Conservation (phyloP, 2,329 filamentous ascomycete genomes). For the Claviceps citrina region DNA sequence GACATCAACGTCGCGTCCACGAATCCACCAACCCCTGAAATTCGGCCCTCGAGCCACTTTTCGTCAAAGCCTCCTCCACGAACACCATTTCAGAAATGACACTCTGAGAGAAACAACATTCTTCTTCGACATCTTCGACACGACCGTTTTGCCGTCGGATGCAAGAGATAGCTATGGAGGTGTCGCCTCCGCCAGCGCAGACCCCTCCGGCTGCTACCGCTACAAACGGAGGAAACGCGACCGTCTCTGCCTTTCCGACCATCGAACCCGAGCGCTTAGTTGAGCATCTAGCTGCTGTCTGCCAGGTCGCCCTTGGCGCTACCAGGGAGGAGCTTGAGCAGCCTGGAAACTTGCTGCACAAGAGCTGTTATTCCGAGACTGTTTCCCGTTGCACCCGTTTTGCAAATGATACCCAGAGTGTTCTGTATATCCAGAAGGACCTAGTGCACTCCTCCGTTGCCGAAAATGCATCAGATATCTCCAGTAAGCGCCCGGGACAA, state of each 20-base stretch:
- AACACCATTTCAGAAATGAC: slow-evolving; percentile 2
- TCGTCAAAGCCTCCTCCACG: neutral
- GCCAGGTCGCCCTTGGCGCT: slow-evolving; percentile 60
- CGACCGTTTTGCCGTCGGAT: neutral
- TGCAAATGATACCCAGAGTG: slow-evolving; percentile 72
- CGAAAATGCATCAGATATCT: slow-evolving; percentile 31
- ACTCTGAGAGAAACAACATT: neutral
- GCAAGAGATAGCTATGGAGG: slow-evolving; percentile 31
- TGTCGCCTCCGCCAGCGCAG: slow-evolving; percentile 30
- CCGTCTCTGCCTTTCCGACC: slow-evolving; percentile 31
- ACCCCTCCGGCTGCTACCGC: slow-evolving; percentile 27
- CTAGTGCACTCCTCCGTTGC: slow-evolving; percentile 37
- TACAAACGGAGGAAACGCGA: slow-evolving; percentile 22
- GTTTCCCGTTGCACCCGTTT: slow-evolving; percentile 78
- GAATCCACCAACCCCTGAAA: slow-evolving; percentile 1
- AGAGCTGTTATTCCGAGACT: slow-evolving; percentile 58
- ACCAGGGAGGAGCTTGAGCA: slow-evolving; percentile 64
- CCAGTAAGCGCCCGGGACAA: slow-evolving; percentile 23
- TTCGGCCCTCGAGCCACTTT: neutral
- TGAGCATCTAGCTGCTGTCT: slow-evolving; percentile 55
- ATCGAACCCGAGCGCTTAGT: slow-evolving; percentile 56
- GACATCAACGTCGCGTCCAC: neutral
- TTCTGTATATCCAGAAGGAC: slow-evolving; percentile 85
- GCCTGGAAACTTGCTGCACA: slow-evolving; percentile 68
- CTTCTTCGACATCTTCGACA: neutral